Evolutionary conservation across 345 rosid genomes (phyloP), one percentile per base, ranked within the genome.

Genomic region (Limnanthes douglasii): DNA sequence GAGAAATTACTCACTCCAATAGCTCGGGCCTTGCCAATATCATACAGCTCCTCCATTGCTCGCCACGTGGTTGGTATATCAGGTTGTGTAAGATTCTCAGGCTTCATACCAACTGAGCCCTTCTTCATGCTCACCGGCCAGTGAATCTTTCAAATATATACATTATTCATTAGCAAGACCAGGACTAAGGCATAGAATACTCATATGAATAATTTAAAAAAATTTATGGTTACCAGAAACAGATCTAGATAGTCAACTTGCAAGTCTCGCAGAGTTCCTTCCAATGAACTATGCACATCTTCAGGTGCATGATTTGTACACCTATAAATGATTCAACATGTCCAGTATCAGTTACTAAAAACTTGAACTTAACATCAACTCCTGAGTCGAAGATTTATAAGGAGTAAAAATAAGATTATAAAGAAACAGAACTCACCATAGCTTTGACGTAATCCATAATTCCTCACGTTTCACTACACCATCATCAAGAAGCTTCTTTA

Each of bases 1-100:
- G 75, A 53, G 65, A 71, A 68, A 45, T 78, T 70, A 49, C 82
- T 64, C 4, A 78, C 83, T 18, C 79, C 76, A 12, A 70, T 73
- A 6, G 78, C 82, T 5, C 51, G 51, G 56, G 66, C 70, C 57
- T 70, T 78, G 19, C 92, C 71, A 12, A 71, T 68, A 37, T 71
- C 58, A 32, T 56, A 63, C 7, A 78, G 62, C 35, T 68, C 62
- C 61, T 74, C 92, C 78, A 74, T 66, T 10, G 92, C 75, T 48
- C 13, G 57, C 78, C 85, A 79, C 22, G 81, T 72, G 31, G 29
- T 45, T 6, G 73, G 75, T 23, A 74, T 53, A 46, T 74, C 63
- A 3, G 73, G 72, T 17, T 13, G 41, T 3, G 70, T 50, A 44
- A 78, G 54, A 28, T 56, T 46, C 13, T 78, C 75, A 0, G 72